Conservation (phyloP, 495 filamentous ascomycete genomes). For the Neurospora sublineolata region DNA sequence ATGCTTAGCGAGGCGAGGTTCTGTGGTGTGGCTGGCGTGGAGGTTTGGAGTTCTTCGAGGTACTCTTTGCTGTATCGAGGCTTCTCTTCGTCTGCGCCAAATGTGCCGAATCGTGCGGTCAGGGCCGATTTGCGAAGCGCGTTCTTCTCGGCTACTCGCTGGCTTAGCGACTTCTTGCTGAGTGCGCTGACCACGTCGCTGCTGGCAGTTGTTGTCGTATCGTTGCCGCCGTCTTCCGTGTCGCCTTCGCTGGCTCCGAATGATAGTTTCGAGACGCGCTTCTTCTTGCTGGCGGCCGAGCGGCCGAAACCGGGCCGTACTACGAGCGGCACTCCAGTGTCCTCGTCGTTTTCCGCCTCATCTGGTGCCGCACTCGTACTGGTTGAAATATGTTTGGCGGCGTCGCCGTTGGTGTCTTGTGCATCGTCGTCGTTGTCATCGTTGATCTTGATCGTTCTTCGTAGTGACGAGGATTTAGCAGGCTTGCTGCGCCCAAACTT, state of each 20-base stretch:
- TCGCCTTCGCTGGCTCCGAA: slow-evolving; percentile 56
- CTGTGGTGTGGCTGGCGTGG: slow-evolving; percentile 70
- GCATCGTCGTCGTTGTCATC: slow-evolving; percentile 13
- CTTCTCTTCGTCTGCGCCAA: slow-evolving; percentile 50
- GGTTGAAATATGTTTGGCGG: neutral
- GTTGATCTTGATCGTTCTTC: slow-evolving; percentile 38
- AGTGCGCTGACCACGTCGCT: slow-evolving; percentile 50
- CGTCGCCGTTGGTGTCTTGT: neutral
- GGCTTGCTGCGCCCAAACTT: slow-evolving; percentile 34
- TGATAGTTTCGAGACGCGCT: slow-evolving; percentile 59
- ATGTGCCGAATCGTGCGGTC: slow-evolving; percentile 38
- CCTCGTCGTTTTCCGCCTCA: slow-evolving; percentile 28
- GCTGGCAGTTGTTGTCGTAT: slow-evolving; percentile 10
- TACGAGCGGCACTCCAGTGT: slow-evolving; percentile 24
- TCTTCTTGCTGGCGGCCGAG: slow-evolving; percentile 39
- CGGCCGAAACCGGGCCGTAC: slow-evolving; percentile 26
- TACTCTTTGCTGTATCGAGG: slow-evolving; percentile 82
- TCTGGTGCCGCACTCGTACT: slow-evolving; percentile 12
- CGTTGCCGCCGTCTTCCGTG: slow-evolving; percentile 37
- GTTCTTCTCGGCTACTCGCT: slow-evolving; percentile 61
- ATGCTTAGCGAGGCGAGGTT: slow-evolving; percentile 28
- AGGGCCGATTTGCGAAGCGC: slow-evolving; percentile 43
- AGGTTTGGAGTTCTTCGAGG: slow-evolving; percentile 69
- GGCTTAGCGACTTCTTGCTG: slow-evolving; percentile 56
- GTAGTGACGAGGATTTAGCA: slow-evolving; percentile 38